Evolutionary conservation across 768 basidiomycete species (phyloP).

Genomic region (Lactarius akahatsu): DNA sequence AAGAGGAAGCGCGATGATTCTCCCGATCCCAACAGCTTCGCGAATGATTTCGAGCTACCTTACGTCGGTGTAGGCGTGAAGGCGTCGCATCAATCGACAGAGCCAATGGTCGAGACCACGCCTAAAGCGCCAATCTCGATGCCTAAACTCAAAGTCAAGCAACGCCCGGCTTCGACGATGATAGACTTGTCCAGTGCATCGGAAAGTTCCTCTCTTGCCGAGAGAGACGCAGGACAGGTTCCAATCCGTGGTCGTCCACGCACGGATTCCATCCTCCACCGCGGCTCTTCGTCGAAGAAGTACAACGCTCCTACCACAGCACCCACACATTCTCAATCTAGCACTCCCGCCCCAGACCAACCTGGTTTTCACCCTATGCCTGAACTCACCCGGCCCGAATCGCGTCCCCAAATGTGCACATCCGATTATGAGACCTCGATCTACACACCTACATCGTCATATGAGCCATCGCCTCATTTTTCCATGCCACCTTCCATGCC

Average conservation of each 20-base stretch:
- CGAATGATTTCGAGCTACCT: constrained; percentile 43
- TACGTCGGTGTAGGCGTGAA: constrained; percentile 42
- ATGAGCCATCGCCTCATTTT: constrained; percentile 13
- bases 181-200: constrained; percentile 9
- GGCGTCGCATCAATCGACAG: constrained; percentile 9
- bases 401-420: constrained; percentile 13
- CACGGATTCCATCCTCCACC: constrained; percentile 12
- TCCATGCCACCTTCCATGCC: constrained; percentile 22
- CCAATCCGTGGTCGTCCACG: constrained; percentile 26
- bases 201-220: constrained; percentile 7
- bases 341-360: constrained; percentile 21
- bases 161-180: constrained; percentile 6
- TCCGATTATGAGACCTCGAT: constrained; percentile 16
- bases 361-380: constrained; percentile 12
- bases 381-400: constrained; percentile 18
- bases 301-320: constrained; percentile 5
- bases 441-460: constrained; percentile 14
- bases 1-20: constrained; percentile 48
- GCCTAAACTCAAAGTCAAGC: constrained; percentile 13
- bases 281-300: constrained; percentile 18
- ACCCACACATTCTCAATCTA: constrained; percentile 19
- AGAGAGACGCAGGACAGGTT: constrained; percentile 16
- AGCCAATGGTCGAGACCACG: constrained; percentile 6
- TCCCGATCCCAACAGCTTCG: constrained; percentile 35
- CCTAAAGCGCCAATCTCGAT: constrained; percentile 10